These are phyloP conservation scores for Sugiyamaella novakii DNA, from an alignment of 1,139 yeast species.

Conservation along the genomic window DNA sequence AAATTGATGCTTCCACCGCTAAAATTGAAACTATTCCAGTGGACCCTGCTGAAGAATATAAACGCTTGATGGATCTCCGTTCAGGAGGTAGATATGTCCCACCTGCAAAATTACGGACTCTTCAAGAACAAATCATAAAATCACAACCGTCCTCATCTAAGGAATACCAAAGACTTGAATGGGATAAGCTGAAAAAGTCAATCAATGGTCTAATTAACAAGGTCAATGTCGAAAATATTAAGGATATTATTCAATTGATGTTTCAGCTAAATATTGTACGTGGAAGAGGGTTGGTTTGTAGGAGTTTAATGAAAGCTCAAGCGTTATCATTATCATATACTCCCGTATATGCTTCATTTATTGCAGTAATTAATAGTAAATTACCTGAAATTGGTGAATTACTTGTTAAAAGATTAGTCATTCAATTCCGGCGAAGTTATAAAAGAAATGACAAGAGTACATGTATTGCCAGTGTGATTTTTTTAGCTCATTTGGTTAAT, in stretches of 20 bases:
- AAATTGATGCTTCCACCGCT: conserved; percentile 4
- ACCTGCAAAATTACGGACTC: conserved; percentile 52
- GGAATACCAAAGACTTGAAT: conserved; percentile 54
- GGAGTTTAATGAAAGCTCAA: conserved; percentile 61
- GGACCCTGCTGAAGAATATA: conserved; percentile 45
- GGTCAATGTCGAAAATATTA: conserved; percentile 52
- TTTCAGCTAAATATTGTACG: conserved; percentile 58
- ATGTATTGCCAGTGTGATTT: conserved; percentile 50
- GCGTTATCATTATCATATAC: conserved; percentile 47
- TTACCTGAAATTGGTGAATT: conserved; percentile 71
- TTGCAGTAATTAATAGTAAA: conserved; percentile 64
- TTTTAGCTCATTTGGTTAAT: conserved; percentile 66
- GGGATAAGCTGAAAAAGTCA: conserved; percentile 55
- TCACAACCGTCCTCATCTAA: conserved; percentile 36
- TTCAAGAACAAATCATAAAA: conserved; percentile 45
- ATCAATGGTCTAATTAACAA: conserved; percentile 54
- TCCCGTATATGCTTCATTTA: conserved; percentile 58
- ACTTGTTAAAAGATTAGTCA: conserved; percentile 54
- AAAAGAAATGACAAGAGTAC: conserved; percentile 50
- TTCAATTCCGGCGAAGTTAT: conserved; percentile 62
- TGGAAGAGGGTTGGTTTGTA: conserved; percentile 62
- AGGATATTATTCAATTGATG: conserved; percentile 50
- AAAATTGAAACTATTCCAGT: conserved; percentile 5
- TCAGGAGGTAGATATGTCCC: conserved; percentile 56
- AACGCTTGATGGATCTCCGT: conserved; percentile 44